phyloP scores from a whole-genome alignment of 352 stramenopile species.

The Thraustochytrium sp. region DNA sequence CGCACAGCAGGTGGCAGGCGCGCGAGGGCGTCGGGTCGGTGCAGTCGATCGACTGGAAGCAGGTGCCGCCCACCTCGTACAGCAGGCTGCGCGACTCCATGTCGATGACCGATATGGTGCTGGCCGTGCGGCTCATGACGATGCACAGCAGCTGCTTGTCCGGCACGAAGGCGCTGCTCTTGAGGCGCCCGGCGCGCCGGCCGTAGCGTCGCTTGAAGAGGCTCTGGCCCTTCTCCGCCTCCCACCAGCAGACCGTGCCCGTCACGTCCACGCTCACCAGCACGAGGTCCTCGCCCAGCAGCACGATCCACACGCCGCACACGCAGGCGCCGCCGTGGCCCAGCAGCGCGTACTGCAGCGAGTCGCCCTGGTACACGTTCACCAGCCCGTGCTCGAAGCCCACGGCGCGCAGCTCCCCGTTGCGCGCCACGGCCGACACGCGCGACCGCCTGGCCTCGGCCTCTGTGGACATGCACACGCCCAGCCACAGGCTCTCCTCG shows the following conservation, averaged over 20 bases:
- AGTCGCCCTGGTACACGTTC: background rate
- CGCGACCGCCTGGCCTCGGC: background rate
- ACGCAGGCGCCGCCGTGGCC: background rate
- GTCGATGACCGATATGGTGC: background rate
- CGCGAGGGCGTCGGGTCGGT: background rate
- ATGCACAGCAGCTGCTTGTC: background rate
- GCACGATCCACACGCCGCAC: slow-evolving; percentile 1
- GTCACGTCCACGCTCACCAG: slow-evolving; percentile 5
- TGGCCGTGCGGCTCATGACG: background rate
- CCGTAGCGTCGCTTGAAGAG: background rate
- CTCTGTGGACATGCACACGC: background rate
- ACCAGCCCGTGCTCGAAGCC: background rate
- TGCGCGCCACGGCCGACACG: background rate
- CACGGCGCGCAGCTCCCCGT: background rate
- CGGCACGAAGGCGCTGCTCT: background rate
- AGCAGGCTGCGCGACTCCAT: background rate
- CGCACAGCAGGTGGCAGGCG: background rate
- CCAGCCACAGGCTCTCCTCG: no score
- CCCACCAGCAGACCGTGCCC: slow-evolving; percentile 13
- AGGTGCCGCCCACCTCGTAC: background rate
- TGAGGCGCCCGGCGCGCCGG: background rate
- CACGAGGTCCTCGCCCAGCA: background rate
- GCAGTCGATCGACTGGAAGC: background rate
- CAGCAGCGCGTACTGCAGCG: background rate
- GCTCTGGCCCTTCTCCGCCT: background rate